Conservation (phyloP, 257 asterid genomes). For the Fraxinus pennsylvanica region DNA sequence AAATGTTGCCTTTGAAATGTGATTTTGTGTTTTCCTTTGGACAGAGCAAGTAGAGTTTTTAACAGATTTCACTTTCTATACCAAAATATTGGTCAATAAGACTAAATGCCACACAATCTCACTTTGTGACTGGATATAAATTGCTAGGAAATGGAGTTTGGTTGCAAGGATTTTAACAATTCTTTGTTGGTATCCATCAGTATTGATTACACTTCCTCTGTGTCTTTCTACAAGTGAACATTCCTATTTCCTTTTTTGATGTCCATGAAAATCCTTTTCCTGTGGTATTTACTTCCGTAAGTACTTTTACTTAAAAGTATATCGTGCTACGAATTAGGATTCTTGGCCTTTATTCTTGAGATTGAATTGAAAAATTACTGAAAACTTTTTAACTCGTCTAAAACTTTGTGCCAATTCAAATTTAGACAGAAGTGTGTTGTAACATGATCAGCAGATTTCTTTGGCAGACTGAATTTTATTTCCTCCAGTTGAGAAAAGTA, state of each 20-base stretch:
- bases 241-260: not conserved
- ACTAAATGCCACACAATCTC: constrained; percentile 7
- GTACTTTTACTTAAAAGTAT: constrained; percentile 11
- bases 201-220: not conserved
- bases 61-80: constrained; percentile 18
- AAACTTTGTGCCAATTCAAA: not conserved
- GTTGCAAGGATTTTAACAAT: constrained; percentile 10
- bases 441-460: not conserved
- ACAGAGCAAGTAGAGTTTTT: constrained; percentile 2
- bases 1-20: constrained; percentile 9
- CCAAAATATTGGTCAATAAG: constrained; percentile 17
- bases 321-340: not conserved
- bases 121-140: constrained; percentile 19
- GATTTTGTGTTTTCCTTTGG: constrained; percentile 4
- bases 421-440: not conserved
- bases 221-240: not conserved
- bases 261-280: not conserved
- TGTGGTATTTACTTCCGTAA: not conserved
- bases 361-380: not conserved
- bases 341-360: not conserved
- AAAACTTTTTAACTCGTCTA: not conserved
- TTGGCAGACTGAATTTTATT: constrained; percentile 11
- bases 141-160: constrained; percentile 14
- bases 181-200: not conserved
- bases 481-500: constrained; percentile 16